Evolutionary conservation across 176 grass and related monocot species (phyloP), one percentile per base, ranked within the genome.

Genomic region (Oryza punctata): DNA sequence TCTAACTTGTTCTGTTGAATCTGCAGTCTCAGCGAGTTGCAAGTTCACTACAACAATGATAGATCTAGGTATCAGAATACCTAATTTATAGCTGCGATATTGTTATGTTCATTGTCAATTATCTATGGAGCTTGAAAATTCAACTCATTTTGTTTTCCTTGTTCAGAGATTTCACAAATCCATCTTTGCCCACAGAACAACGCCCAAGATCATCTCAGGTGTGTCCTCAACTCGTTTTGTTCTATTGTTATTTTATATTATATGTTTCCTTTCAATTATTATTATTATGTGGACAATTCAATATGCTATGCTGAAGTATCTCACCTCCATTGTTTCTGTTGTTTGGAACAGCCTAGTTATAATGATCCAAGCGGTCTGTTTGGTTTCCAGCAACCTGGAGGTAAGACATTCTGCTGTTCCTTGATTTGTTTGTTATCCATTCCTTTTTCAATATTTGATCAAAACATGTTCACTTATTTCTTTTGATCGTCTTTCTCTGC

Each of bases 1-100:
- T 81, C 64, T 35, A 85, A 57, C 41, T 75, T 84, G 70, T 91
- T 78, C 57, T 49, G 44, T 76, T 83, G 30, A 79, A 86, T 84
- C 63, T 73, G 30, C 93, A 99, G 97, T 87, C 97, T 99, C 72
- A 91, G 75, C 29, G 97, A 99, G 80, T 83, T 99, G 93, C 93
- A 99, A 94, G 97, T 99, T 67, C 90, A 99, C 87, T 94, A 96
- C 91, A 99, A 96, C 87, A 95, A 95, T 40, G 93, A 99, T 63
- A 86, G 97, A 32, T 99, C 97, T 83, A 96, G 97, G 97, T 98
- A 94, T 6, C 16, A 28, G 76, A 29, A 80, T 9, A 57, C 46
- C 19, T 50, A 2, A 65, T 27, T 38, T 67, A 49, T 75, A 35
- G 25, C 21, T 45, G 18, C 16, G 3, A 13, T n/a, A 3, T 35